A percentile compares a stretch with the other conserved stretches of the same genome.
Conservation (phyloP, 2,329 filamentous ascomycete genomes). For the Fusarium incarnatum region DNA sequence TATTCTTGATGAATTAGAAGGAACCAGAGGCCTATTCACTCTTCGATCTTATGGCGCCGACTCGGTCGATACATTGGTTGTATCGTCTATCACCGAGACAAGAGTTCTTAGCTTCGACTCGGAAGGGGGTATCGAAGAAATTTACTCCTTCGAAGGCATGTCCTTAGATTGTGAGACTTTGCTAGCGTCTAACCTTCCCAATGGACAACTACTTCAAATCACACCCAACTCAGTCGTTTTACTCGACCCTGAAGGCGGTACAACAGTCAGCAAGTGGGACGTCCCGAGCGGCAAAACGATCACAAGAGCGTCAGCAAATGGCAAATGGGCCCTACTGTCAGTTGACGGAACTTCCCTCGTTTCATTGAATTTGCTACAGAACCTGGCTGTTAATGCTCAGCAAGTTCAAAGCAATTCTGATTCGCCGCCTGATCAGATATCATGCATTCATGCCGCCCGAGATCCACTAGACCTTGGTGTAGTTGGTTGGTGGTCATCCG, state of each 20-base stretch:
- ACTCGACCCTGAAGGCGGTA: conserved; percentile 68
- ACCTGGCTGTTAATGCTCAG: conserved; percentile 69
- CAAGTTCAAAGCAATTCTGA: conserved; percentile 65
- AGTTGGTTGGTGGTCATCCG: conserved; percentile 89
- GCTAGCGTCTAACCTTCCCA: conserved; percentile 72
- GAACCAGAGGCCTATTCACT: conserved; percentile 79
- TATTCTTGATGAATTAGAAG: conserved; percentile 80
- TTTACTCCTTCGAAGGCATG: conserved; percentile 80
- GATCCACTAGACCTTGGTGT: conserved; percentile 75
- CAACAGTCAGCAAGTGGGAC: conserved; percentile 69
- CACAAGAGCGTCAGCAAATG: conserved; percentile 81
- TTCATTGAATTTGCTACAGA: conserved; percentile 71
- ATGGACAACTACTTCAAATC: conserved; percentile 78
- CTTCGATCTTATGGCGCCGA: conserved; percentile 64
- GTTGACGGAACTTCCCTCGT: conserved; percentile 79
- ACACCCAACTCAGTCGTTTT: conserved; percentile 73
- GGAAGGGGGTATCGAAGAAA: conserved; percentile 85
- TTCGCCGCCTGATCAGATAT: conserved; percentile 74
- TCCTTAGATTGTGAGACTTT: conserved; percentile 78
- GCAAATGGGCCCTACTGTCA: conserved; percentile 76
- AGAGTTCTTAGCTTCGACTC: conserved; percentile 81
- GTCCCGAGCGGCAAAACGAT: conserved; percentile 67
- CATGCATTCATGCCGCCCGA: conserved; percentile 82
- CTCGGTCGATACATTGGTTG: conserved; percentile 76
- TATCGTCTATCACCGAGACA: conserved; percentile 86